Evolutionary conservation across 2,329 filamentous ascomycete genomes (phyloP), one percentile per base, ranked within the genome.

Genomic region (Ceratocystis smalleyi): DNA sequence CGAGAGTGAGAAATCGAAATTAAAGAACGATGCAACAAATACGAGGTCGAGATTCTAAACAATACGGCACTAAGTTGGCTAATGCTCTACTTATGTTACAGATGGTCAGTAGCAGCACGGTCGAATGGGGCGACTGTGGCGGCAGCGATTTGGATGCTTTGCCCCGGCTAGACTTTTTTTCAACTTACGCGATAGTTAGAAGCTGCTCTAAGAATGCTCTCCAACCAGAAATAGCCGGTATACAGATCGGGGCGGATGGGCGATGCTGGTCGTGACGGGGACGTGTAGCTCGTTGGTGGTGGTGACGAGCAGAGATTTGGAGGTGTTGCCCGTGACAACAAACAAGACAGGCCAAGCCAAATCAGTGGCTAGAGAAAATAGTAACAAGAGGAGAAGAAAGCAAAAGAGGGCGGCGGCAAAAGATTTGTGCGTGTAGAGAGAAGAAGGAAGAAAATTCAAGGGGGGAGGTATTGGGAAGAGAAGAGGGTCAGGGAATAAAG

Each of bases 401-500:
- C 35, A 4, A 24, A 6, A 24, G 47, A 51, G n/a, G 30, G 27
- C 27, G 27, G 27, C 30, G 27, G 17, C 27, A 24, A 51, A 27
- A 54, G 24, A 32, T 35, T 27, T 40, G 35, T 40, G 35, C 35
- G 45, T 40, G 19, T 19, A 54, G 30, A n/a, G 27, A 43, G 24
- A 43, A 27, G 24, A 59, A 49, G 19, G 40, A 43, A 61, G 43
- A 47, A 43, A 30, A 49, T 51, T 47, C 12, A 40, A 51, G 57
- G 43, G 49, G 61, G 62, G 43, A 47, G 57, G 40, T 49, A 65
- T 43, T 63, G 54, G 63, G 22, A 54, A 55, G 43, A 43, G 61
- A 61, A 60, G 59, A 51, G 22, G 47, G 22, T 12, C 47, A 27
- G 47, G 47, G 19, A 51, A 51, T 24, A 47, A 40, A 40, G 45